Conservation (phyloP, 2,329 filamentous ascomycete species). For the Aurifilum marmelostoma region DNA sequence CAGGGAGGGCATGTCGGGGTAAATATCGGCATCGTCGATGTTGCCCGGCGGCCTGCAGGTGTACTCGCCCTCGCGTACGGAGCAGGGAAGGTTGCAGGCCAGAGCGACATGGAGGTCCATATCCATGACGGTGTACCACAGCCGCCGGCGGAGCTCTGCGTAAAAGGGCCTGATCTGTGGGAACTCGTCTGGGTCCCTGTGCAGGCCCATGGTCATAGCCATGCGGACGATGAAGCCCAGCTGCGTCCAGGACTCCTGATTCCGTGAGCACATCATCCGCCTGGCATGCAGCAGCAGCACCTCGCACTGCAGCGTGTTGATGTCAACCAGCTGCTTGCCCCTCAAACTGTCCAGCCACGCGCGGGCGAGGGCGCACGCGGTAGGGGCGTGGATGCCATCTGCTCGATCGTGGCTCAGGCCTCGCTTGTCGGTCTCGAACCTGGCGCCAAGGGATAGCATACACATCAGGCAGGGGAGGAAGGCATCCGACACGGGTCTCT, state of each 20-base stretch:
- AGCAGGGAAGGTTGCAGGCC: constrained; percentile 54
- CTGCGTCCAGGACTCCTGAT: constrained; percentile 58
- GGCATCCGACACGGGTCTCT: constrained; percentile 48
- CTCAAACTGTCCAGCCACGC: constrained; percentile 56
- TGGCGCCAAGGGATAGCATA: constrained; percentile 56
- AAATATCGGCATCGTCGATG: constrained; percentile 55
- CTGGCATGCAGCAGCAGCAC: constrained; percentile 57
- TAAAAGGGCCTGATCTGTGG: constrained; percentile 53
- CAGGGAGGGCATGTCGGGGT: constrained; percentile 51
- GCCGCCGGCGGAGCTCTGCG: constrained; percentile 55
- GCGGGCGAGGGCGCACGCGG: constrained; percentile 57
- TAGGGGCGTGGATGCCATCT: constrained; percentile 60
- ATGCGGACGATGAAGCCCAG: constrained; percentile 59
- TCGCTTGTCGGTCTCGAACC: constrained; percentile 55
- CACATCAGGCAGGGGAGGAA: constrained; percentile 59
- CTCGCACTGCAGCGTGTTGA: constrained; percentile 58
- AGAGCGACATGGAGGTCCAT: constrained; percentile 60
- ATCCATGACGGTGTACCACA: constrained; percentile 61
- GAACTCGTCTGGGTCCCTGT: constrained; percentile 60
- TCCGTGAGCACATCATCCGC: constrained; percentile 52
- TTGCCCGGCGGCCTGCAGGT: constrained; percentile 58
- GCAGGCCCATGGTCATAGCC: constrained; percentile 63
- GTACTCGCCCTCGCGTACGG: constrained; percentile 57
- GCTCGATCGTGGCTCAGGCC: constrained; percentile 55
- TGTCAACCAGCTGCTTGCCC: constrained; percentile 56